phyloP scores from a whole-genome alignment of 768 basidiomycete genomes.

The Pleurotus sapidus region DNA sequence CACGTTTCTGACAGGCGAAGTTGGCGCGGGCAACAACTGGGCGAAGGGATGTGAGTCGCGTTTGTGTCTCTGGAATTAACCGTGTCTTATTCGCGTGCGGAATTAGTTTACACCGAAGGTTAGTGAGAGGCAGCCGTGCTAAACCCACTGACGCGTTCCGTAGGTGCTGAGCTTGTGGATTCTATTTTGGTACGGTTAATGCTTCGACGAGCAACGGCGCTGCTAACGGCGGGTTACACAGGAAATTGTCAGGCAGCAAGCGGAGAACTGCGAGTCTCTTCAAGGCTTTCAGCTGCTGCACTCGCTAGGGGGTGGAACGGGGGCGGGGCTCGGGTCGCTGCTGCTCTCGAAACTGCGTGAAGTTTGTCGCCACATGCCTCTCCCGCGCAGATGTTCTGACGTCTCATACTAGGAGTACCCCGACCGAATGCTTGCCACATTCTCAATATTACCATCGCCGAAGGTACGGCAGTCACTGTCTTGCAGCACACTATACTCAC shows the following conservation, averaged over 20 bases:
- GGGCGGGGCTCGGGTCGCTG: constrained; percentile 80
- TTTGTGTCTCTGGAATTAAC: background rate
- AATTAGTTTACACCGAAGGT: constrained; percentile 86
- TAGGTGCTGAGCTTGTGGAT: constrained; percentile 90
- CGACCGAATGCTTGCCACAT: constrained; percentile 54
- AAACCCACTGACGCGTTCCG: background rate
- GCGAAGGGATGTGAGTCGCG: constrained; percentile 81
- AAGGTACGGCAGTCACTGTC: constrained; percentile 26
- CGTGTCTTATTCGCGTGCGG: constrained; percentile 3
- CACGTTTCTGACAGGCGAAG: constrained; percentile 66
- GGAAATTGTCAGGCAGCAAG: constrained; percentile 78
- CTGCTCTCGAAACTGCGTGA: constrained; percentile 81
- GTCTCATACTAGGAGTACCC: constrained; percentile 40
- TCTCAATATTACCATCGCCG: constrained; percentile 52
- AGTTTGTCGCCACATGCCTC: constrained; percentile 25
- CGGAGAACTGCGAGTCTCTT: constrained; percentile 79
- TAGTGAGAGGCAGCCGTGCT: constrained; percentile 14
- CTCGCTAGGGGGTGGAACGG: constrained; percentile 90
- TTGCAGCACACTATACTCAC: background rate
- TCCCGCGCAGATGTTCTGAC: too few species aligned
- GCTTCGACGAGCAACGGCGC: background rate
- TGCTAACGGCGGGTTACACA: constrained; percentile 17
- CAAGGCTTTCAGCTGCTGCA: constrained; percentile 92
- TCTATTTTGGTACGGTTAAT: constrained; percentile 54
- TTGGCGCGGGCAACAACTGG: constrained; percentile 90